Percentiles rank a stretch among this genome's conserved stretches.
Evolutionary conservation across 2,329 filamentous ascomycete species (phyloP).

Genomic region (Penicillium sp.): DNA sequence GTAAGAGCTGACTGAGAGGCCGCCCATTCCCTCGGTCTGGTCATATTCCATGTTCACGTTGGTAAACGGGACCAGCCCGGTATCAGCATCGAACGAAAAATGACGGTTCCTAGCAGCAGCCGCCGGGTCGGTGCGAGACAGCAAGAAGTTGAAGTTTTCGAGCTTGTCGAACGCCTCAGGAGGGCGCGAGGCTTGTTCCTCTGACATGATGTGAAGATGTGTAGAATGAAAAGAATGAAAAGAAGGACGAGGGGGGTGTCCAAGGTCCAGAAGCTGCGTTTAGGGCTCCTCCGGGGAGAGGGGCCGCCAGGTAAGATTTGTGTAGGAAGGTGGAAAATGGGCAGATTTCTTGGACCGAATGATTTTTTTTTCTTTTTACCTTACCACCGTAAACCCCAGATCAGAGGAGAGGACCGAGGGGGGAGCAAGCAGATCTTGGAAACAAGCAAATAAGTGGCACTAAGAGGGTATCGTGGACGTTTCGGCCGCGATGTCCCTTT

Average conservation of each 20-base stretch:
- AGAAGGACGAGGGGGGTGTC: neutral
- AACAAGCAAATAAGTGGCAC: neutral
- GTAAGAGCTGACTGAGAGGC: slow-evolving; percentile 42
- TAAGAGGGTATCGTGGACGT: neutral
- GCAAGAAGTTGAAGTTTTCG: slow-evolving; percentile 38
- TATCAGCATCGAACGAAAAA: slow-evolving; percentile 40
- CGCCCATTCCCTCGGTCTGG: slow-evolving; percentile 41
- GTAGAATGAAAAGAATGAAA: slow-evolving; percentile 7
- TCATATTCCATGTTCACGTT: slow-evolving; percentile 41
- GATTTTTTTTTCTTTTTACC: neutral
- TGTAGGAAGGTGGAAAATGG: slow-evolving; percentile 2
- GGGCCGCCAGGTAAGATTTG: neutral
- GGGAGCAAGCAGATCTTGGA: neutral
- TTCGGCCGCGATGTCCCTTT: slow-evolving; percentile 1
- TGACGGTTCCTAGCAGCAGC: slow-evolving; percentile 33
- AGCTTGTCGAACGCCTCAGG: slow-evolving; percentile 33
- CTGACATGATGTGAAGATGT: slow-evolving; percentile 29
- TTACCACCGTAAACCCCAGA: slow-evolving; percentile 14
- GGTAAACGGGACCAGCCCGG: slow-evolving; percentile 31
- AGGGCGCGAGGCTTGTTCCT: slow-evolving; percentile 30
- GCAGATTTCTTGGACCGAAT: neutral
- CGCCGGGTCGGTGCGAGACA: slow-evolving; percentile 34
- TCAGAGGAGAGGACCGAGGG: slow-evolving; percentile 8
- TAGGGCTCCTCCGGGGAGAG: neutral
- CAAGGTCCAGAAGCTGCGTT: neutral